These are phyloP conservation scores for Pythium scleroteichum DNA, from an alignment of 352 stramenopile genomes.

Conservation along the genomic window DNA sequence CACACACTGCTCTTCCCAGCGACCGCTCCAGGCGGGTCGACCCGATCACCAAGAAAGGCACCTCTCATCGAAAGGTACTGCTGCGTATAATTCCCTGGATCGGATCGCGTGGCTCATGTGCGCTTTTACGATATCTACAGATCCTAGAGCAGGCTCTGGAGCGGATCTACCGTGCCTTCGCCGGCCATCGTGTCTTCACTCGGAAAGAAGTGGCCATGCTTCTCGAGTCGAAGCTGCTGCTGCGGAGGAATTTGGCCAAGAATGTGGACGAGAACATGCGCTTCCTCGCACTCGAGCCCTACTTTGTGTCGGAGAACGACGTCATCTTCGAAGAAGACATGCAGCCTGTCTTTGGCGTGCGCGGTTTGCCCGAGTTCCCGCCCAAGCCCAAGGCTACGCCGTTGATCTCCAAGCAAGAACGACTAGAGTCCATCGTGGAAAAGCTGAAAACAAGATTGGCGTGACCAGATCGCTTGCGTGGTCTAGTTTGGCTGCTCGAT, in stretches of 20 bases:
- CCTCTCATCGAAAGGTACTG: constrained; percentile 29
- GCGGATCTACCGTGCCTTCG: constrained; percentile 44
- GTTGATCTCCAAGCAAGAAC: constrained; percentile 19
- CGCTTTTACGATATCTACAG: too few species aligned
- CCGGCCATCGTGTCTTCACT: constrained; percentile 50
- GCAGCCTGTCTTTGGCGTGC: constrained; percentile 45
- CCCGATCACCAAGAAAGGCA: constrained; percentile 29
- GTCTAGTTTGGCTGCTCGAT: too few species aligned
- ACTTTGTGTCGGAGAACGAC: constrained; percentile 47
- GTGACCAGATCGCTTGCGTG: too few species aligned
- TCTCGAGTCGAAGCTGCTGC: constrained; percentile 52
- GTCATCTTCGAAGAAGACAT: constrained; percentile 35
- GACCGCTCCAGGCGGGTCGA: constrained; percentile 13
- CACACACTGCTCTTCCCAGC: constrained; percentile 6
- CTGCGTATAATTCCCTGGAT: too few species aligned
- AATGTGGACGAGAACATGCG: constrained; percentile 61
- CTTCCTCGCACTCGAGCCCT: constrained; percentile 55
- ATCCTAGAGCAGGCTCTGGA: constrained; percentile 61
- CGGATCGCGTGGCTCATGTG: too few species aligned
- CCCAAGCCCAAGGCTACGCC: constrained; percentile 22
- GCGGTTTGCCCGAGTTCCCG: constrained; percentile 49
- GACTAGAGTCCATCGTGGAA: constrained; percentile 37
- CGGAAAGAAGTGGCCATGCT: constrained; percentile 48
- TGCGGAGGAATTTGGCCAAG: constrained; percentile 55
- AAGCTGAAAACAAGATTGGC: constrained; percentile 29